Evolutionary conservation across 2,329 filamentous ascomycete genomes (phyloP), one percentile per base, ranked within the genome.

Genomic region (Talaromyces funiculosus): DNA sequence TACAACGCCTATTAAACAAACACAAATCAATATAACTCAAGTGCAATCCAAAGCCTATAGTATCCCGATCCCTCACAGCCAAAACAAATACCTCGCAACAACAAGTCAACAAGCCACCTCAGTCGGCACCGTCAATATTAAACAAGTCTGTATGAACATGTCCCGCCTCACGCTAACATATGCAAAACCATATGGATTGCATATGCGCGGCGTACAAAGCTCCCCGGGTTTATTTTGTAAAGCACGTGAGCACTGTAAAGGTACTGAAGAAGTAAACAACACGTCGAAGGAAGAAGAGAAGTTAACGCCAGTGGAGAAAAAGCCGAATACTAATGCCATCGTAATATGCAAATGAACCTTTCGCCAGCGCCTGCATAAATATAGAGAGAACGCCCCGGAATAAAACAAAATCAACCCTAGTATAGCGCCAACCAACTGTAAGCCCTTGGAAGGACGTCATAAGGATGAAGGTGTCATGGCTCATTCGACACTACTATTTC

Each of bases 331-430:
- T 64, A 68, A 72, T 73, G 73, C 72, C 71, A 71, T 73, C 70
- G 72, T 72, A 74, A 73, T 69, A 74, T 75, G 67, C 66, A 73
- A 72, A 58, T 55, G 60, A 61, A 42, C 60, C 64, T 60, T 64
- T 60, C 61, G 55, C 63, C 61, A 64, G 61, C 47, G 64, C 57
- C 62, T 57, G 56, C 61, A 63, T 57, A 51, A 53, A 56, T 59
- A 59, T 51, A 61, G 59, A 64, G 65, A 60, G 53, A 61, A 67
- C 61, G 61, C 60, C 61, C 53, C 60, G 61, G 47, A 22, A 61
- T 54, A 59, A 66, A 62, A 63, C 56, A 56, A 59, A 59, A 53
- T 56, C 57, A 49, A 59, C 54, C 56, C 60, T 47, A 51, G 38
- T 61, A 56, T 43, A 57, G 57, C 62, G 42, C 58, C 57, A 42